phyloP scores from a whole-genome alignment of 164 flowering plant genomes.

The Chimonanthus praecox region DNA sequence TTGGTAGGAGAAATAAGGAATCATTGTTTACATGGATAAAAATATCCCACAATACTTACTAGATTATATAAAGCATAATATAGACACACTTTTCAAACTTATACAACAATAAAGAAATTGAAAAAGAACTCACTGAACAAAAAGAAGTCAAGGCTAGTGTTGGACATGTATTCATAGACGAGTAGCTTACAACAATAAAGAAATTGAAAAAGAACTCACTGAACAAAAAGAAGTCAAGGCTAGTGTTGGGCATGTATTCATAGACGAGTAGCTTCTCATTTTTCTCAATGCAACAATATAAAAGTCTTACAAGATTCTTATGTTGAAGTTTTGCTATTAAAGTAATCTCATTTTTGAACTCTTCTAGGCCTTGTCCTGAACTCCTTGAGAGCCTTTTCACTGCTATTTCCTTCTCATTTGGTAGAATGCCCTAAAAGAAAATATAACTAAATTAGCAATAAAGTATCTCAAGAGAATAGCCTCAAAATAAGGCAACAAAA shows the following conservation, averaged over 20 bases:
- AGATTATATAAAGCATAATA: too few relatives aligned
- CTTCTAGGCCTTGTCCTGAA: slow-evolving; percentile 16
- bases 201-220: slow-evolving; percentile 4
- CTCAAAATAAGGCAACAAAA: too few relatives aligned
- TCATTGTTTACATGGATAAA: too few relatives aligned
- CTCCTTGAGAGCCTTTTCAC: slow-evolving; percentile 17
- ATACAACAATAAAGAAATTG: too few relatives aligned
- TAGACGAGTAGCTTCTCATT: slow-evolving; percentile 14
- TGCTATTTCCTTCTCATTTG: slow-evolving; percentile 14
- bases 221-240: slow-evolving; percentile 16
- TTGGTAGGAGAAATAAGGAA: too few relatives aligned
- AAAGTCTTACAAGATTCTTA: slow-evolving; percentile 14
- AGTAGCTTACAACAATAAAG: slow-evolving; percentile 4
- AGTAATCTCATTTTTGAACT: slow-evolving; percentile 16
- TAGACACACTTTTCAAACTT: too few relatives aligned
- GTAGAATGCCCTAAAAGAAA: slow-evolving; percentile 13
- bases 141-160: slow-evolving; percentile 15
- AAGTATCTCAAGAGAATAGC: neutral
- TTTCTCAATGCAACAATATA: slow-evolving; percentile 8
- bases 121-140: slow-evolving; percentile 6
- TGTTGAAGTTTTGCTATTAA: slow-evolving; percentile 18
- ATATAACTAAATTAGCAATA: neutral
- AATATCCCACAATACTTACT: too few relatives aligned
- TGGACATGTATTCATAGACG: slow-evolving; percentile 18
- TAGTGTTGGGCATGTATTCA: slow-evolving; percentile 17